phyloP scores from a whole-genome alignment of 1,284 basidiomycete genomes.

The Tausonia pullulans region DNA sequence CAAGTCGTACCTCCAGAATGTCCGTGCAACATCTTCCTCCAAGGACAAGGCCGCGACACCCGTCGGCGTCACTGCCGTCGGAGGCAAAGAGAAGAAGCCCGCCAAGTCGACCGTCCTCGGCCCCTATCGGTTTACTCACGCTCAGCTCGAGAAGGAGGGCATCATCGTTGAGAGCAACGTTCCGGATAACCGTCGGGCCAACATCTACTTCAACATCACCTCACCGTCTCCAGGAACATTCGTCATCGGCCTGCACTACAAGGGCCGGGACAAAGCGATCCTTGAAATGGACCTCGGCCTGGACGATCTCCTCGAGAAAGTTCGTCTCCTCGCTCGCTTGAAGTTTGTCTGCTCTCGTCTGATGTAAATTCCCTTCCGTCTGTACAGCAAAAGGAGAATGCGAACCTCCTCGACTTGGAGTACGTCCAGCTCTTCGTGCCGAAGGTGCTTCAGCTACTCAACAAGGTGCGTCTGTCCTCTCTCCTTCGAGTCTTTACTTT shows the following conservation, averaged over 20 bases:
- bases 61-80: constrained; percentile 89
- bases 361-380: not conserved
- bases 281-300: constrained; percentile 99
- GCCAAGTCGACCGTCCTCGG: constrained; percentile 75
- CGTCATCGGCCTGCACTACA: constrained; percentile 97
- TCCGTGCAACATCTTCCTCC: constrained; percentile 65
- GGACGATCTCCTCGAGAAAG: constrained; percentile 94
- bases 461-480: constrained; percentile 49
- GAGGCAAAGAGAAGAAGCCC: constrained; percentile 93
- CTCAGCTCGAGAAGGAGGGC: constrained; percentile 98
- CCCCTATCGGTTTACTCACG: constrained; percentile 93
- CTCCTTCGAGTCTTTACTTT: too few relatives aligned
- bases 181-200: constrained; percentile 88
- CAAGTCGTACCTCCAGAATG: constrained; percentile 98
- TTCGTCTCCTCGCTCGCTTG: constrained; percentile 29
- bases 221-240: constrained; percentile 97
- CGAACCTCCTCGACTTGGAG: constrained; percentile 86
- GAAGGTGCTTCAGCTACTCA: constrained; percentile 80
- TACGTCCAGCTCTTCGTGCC: constrained; percentile 96
- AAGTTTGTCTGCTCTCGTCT: not conserved
- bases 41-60: constrained; percentile 71
- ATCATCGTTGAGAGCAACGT: constrained; percentile 98
- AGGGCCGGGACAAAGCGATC: constrained; percentile 97
- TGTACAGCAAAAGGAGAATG: constrained; percentile 90
- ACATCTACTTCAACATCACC: constrained; percentile 97